Evolutionary conservation across 371 early-diverging fungal species (phyloP), one percentile per base, ranked within the genome.

Genomic region (Fennellomyces sp.): DNA sequence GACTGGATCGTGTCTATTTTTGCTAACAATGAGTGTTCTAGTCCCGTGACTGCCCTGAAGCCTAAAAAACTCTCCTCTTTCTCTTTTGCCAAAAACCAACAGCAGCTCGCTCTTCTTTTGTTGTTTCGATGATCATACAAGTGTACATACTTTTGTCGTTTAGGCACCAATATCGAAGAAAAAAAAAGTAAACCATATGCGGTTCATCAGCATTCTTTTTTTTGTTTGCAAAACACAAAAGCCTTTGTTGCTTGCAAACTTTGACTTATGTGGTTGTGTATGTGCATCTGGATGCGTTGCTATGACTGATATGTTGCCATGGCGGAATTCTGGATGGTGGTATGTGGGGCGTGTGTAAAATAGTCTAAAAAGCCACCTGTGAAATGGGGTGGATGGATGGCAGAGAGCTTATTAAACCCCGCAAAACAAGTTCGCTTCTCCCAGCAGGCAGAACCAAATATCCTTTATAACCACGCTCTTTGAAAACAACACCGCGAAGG

Each of bases 1-100:
- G n/a, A n/a, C 1, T 35, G 8, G 30, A 68, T 33, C 5, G n/a
- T n/a, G n/a, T n/a, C 33, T 53, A 15, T 58, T 35, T 29, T 27
- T 57, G 10, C 28, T 48, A 23, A 3, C n/a, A 15, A 35, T 33
- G 13, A 39, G n/a, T 45, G n/a, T n/a, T n/a, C 33, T 54, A 66
- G 66, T 67, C 68, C 17, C 68, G 68, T 47, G 68, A 67, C 19
- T 67, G 68, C 54, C 54, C 68, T 28, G 47, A 57, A 48, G 62
- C 62, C 31, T 61, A 66, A 58, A 39, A 39, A 2, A 21, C 21
- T 21, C 45, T 6, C 21, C 23, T 45, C 45, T 12, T 21, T 45
- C 5, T 12, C 45, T 25, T 45, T 12, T 45, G n/a, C n/a, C n/a
- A n/a, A n/a, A n/a, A n/a, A n/a, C n/a, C n/a, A n/a, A n/a, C n/a